Evolutionary conservation across 2,329 filamentous ascomycete species (phyloP).

Genomic region (Talaromyces verruculosus): DNA sequence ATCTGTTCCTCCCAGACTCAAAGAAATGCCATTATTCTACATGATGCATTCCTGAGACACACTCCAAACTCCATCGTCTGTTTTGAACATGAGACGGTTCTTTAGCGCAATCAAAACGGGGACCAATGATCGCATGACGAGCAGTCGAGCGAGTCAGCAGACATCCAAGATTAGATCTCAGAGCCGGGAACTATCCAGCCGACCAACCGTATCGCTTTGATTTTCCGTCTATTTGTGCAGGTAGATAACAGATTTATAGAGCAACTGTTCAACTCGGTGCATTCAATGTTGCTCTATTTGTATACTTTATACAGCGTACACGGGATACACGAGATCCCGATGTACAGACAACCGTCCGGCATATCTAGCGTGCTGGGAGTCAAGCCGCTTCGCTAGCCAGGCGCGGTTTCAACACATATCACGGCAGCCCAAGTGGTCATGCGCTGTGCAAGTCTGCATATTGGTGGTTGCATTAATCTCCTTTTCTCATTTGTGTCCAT

Average conservation of each 20-base stretch:
- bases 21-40: background rate
- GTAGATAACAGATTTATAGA: background rate
- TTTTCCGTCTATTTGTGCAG: background rate
- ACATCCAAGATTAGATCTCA: background rate
- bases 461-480: background rate
- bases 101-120: background rate
- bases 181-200: background rate
- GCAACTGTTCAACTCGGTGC: too few species aligned
- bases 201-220: background rate
- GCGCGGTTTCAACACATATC: constrained; percentile 1
- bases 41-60: constrained; percentile 1
- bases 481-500: background rate
- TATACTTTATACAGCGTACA: background rate
- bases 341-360: background rate
- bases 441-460: constrained; percentile 6
- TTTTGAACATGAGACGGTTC: background rate
- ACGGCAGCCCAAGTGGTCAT: constrained; percentile 14
- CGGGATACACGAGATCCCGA: background rate
- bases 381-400: constrained; percentile 18
- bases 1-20: background rate
- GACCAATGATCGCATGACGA: constrained; percentile 16
- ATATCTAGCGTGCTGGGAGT: background rate
- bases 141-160: constrained; percentile 13
- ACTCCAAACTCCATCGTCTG: background rate
- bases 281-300: background rate